Evolutionary conservation across 768 basidiomycete species (phyloP), one percentile per base, ranked within the genome.

Genomic region (Tulasnella sp.): DNA sequence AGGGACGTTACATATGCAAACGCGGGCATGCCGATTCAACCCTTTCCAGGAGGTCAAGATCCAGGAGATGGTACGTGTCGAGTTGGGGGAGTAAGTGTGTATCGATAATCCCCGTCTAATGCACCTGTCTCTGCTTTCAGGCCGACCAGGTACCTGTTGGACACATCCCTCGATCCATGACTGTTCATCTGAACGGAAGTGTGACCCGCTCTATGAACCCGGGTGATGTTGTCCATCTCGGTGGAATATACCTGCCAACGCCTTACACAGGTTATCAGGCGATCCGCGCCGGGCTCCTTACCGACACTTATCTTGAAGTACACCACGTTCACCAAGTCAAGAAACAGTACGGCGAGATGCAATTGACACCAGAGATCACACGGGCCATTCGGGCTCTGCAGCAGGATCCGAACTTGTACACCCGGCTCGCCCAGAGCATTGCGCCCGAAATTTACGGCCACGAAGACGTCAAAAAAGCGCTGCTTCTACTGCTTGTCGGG

Each of bases 361-460:
- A 95, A 71, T 73, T 86, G 62, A 96, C 94, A 0, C 84, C 90
- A 1, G 84, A 89, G 67, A 86, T 96, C 65, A 76, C 84, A 58
- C 76, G 73, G 21, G 77, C 80, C 48, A 82, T 98, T 48, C 73
- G 75, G 7, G 80, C 82, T 63, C 76, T 99, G 62, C 77, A 81
- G 61, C 68, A 73, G 8, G 92, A 95, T 66, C 83, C 84, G 2
- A 77, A 80, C n/a, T 73, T 98, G 10, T 99, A 97, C 71, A 79
- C 80, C 60, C 86, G 86, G 63, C 81, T 98, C 24, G 87, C 96
- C 7, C 83, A 83, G 69, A 94, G 90, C 65, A 96, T 99, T 63
- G 96, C 96, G 1, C 96, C 96, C 1, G 96, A 98, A 74, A 98
- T 99, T 58, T 99, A 96, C 67, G 96, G 96, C 1, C 96, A 99